Evolutionary conservation across 2,329 filamentous ascomycete genomes (phyloP), one percentile per base, ranked within the genome.

Genomic region (Neonectria ditissima): DNA sequence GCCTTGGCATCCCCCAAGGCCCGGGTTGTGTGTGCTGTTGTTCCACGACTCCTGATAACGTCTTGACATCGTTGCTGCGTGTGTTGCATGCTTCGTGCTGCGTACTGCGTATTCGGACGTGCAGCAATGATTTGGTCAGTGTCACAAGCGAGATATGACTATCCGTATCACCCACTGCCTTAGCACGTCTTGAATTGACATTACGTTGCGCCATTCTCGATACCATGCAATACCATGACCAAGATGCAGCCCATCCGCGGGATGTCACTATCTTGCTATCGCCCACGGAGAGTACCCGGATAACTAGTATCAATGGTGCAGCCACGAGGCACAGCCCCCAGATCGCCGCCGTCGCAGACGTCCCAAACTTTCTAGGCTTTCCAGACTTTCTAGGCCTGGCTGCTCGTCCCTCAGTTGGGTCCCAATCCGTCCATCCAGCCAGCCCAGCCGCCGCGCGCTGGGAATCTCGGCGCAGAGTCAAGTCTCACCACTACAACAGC

Each of bases 401-500:
- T 32, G 30, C 52, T 53, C 22, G 57, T 59, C 62, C n/a, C n/a
- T 57, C 62, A 50, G 53, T 48, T 65, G 37, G 3, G 7, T 37
- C 47, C 41, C 28, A 57, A 41, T 56, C 59, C 24, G 53, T 37
- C 37, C 45, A 41, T 57, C 53, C 26, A 39, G 41, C 39, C 34
- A 52, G n/a, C 22, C 45, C 56, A 39, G 28, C 41, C 32, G 41
- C 47, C 14, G 41, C 48, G 34, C 44, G 47, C 41, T 62, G 53
- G 37, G 14, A 48, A 50, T 50, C 63, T 59, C 57, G 37, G 55
- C 41, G 53, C 20, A 69, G 53, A 59, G 44, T 24, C 61, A 58
- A 26, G 64, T 71, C 66, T 68, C 66, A 69, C 66, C 47, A 69
- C 39, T 55, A 37, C 55, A 54, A 39, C 39, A 39, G 53, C 54